These are phyloP conservation scores for Erigeron philadelphicus DNA, from an alignment of 140 eudicot species.

Conservation along the genomic window DNA sequence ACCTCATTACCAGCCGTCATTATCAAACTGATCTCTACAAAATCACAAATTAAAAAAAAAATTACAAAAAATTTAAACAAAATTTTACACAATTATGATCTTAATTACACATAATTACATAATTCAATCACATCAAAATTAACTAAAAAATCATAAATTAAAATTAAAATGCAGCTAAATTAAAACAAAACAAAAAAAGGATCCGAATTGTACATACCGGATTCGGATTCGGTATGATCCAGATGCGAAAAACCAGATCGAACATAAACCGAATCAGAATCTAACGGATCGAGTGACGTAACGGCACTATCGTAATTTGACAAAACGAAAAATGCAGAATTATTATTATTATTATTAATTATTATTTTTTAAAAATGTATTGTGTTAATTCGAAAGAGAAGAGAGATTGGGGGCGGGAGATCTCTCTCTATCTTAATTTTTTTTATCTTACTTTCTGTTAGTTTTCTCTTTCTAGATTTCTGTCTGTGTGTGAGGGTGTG, in stretches of 20 bases:
- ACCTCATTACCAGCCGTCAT: slow-evolving; percentile 46
- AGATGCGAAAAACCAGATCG: slow-evolving; percentile 38
- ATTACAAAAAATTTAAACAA: slow-evolving; percentile 15
- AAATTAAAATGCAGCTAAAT: slow-evolving; percentile 9
- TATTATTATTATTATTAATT: slow-evolving; percentile 32
- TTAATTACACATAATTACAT: not conserved
- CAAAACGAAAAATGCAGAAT: not conserved
- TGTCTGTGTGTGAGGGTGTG: not conserved
- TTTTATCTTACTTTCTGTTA: not conserved
- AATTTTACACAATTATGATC: slow-evolving; percentile 10
- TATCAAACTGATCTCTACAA: slow-evolving; percentile 33
- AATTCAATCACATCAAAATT: not conserved
- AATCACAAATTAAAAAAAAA: slow-evolving; percentile 6
- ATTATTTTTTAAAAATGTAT: slow-evolving; percentile 3
- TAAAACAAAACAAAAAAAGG: slow-evolving; percentile 22
- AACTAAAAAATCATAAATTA: not conserved
- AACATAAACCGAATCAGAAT: slow-evolving; percentile 41
- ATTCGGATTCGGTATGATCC: slow-evolving; percentile 37
- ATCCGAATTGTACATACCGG: slow-evolving; percentile 37
- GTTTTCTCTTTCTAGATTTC: slow-evolving; percentile 29
- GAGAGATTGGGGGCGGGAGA: slow-evolving; percentile 39
- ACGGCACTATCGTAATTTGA: slow-evolving; percentile 1
- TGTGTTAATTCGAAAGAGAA: slow-evolving; percentile 17
- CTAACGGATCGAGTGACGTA: slow-evolving; percentile 25
- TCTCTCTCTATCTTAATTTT: slow-evolving; percentile 29